Percentiles rank a stretch among this genome's conserved stretches.
Conservation (phyloP, 805 yeast species). For the Tetrapisispora taiwanensis region DNA sequence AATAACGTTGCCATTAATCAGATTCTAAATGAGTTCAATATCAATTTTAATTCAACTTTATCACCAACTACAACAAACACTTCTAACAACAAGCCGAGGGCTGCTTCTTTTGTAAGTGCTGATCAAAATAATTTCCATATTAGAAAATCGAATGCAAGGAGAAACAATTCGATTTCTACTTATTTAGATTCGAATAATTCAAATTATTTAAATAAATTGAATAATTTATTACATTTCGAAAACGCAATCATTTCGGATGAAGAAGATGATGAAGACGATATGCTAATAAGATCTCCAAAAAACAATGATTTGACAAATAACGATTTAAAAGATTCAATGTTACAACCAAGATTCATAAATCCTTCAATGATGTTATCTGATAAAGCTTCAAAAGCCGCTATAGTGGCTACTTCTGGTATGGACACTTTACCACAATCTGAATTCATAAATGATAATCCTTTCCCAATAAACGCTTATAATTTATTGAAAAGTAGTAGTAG, state of each 20-base stretch:
- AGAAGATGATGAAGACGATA: constrained; percentile 8
- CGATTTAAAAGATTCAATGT: not conserved
- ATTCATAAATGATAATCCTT: not conserved
- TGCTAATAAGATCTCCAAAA: constrained; percentile 10
- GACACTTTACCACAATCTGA: not conserved
- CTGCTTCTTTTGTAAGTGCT: not conserved
- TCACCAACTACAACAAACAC: not conserved
- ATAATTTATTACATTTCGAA: constrained; percentile 5
- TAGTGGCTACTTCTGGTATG: constrained; percentile 19
- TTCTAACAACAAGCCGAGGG: not conserved
- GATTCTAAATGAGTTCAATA: not conserved
- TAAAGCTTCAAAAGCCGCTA: constrained; percentile 20
- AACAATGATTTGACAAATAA: no score
- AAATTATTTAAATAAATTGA: not conserved
- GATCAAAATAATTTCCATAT: constrained; percentile 1
- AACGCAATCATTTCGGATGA: constrained; percentile 10
- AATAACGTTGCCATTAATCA: not conserved
- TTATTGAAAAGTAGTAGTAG: no score
- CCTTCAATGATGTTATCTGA: constrained; percentile 25
- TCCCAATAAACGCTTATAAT: not conserved
- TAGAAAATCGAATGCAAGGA: not conserved
- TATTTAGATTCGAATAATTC: not conserved
- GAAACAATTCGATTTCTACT: not conserved
- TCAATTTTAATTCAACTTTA: not conserved
- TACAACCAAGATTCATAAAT: constrained; percentile 15